Percentiles rank a stretch among this genome's conserved stretches.
These are phyloP conservation scores for Scutellaria galericulata DNA, from an alignment of 257 asterid species.

Conservation along the genomic window DNA sequence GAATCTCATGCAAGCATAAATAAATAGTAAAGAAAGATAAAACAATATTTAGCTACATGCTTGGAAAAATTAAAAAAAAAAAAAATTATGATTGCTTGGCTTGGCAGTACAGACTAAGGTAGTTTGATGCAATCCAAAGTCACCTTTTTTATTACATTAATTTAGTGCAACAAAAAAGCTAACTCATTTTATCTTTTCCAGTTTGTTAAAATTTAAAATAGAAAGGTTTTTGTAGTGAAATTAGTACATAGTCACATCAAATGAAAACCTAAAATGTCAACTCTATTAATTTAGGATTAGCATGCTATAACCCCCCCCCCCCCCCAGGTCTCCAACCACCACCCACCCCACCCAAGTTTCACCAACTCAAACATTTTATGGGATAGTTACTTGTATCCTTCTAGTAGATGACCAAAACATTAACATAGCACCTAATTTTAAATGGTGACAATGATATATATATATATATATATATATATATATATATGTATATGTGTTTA, in stretches of 20 bases:
- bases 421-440: constrained; percentile 44
- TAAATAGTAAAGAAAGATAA: too few relatives aligned
- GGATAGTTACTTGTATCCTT: constrained; percentile 36
- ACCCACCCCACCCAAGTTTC: constrained; percentile 28
- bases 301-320: not conserved
- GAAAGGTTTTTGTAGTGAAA: not conserved
- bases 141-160: constrained; percentile 18
- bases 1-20: too few relatives aligned
- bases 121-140: constrained; percentile 30
- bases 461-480: too few relatives aligned
- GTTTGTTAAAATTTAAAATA: constrained; percentile 20
- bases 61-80: not conserved
- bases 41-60: too few relatives aligned
- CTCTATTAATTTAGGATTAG: not conserved
- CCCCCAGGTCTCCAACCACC: not conserved
- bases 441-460: not conserved
- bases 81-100: constrained; percentile 38
- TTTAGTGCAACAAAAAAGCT: not conserved
- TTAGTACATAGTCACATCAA: constrained; percentile 24
- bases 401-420: constrained; percentile 44
- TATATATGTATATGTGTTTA: not conserved
- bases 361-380: constrained; percentile 36
- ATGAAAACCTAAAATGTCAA: constrained; percentile 25
- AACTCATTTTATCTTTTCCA: not conserved
- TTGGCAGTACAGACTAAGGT: constrained; percentile 36